phyloP scores from a whole-genome alignment of 2,329 filamentous ascomycete genomes.

The Aspergillus ustus region DNA sequence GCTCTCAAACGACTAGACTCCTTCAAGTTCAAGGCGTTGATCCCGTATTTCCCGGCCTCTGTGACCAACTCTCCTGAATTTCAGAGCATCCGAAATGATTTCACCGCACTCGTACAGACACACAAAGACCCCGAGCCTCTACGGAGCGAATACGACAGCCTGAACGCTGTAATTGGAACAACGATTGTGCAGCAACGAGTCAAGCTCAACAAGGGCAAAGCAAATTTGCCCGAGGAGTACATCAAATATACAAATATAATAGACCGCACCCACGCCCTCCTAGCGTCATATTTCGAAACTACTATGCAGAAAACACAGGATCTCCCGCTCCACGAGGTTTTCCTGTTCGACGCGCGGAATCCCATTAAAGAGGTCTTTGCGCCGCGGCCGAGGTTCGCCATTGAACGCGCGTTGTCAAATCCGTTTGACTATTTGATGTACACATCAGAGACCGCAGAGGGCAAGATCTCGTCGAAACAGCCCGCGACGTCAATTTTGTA shows the following conservation, averaged over 20 bases:
- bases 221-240: conserved; percentile 58
- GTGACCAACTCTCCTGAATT: conserved; percentile 43
- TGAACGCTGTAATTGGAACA: conserved; percentile 60
- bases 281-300: conserved; percentile 52
- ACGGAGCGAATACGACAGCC: conserved; percentile 75
- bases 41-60: conserved; percentile 43
- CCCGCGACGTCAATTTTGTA: conserved; percentile 65
- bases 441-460: conserved; percentile 40
- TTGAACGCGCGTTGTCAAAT: conserved; percentile 63
- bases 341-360: conserved; percentile 62
- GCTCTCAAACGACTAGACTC: conserved; percentile 59
- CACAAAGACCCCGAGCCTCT: conserved; percentile 58
- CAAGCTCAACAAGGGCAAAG: conserved; percentile 61
- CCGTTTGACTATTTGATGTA: conserved; percentile 67
- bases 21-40: conserved; percentile 48
- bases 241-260: conserved; percentile 60
- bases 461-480: conserved; percentile 55
- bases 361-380: conserved; percentile 63
- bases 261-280: conserved; percentile 49
- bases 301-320: conserved; percentile 55
- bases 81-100: conserved; percentile 48
- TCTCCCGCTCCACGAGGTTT: conserved; percentile 60
- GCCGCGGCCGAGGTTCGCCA: conserved; percentile 60
- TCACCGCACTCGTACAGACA: conserved; percentile 53
- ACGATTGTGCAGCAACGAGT: conserved; percentile 66